Conservation (phyloP, 805 yeast genomes). For the Blastobotrys mokoenaii region DNA sequence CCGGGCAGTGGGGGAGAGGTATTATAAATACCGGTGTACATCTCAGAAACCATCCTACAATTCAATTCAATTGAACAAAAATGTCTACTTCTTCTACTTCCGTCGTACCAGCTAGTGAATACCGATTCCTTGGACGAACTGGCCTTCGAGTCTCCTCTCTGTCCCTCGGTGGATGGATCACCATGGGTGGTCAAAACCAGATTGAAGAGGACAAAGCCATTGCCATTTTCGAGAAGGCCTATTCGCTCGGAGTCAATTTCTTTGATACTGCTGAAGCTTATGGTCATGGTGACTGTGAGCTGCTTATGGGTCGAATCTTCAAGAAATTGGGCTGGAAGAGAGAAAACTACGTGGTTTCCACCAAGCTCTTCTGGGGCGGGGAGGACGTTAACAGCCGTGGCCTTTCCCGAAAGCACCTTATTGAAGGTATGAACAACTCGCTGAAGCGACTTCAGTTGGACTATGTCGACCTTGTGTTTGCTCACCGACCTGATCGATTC, state of each 20-base stretch:
- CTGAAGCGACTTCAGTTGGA: constrained; percentile 25
- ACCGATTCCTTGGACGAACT: constrained; percentile 27
- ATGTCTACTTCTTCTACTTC: too few relatives aligned
- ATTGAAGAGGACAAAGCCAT: constrained; percentile 21
- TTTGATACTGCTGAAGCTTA: constrained; percentile 29
- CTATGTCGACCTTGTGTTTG: constrained; percentile 27
- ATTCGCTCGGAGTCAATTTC: constrained; percentile 27
- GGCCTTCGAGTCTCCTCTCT: constrained; percentile 28
- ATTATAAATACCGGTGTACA: too few relatives aligned
- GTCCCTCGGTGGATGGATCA: constrained; percentile 28
- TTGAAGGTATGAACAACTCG: constrained; percentile 26
- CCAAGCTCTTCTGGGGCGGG: constrained; percentile 27
- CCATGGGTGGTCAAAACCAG: constrained; percentile 21
- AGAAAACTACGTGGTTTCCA: constrained; percentile 25
- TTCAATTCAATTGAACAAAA: background rate
- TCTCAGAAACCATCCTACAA: too few relatives aligned
- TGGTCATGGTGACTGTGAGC: constrained; percentile 24
- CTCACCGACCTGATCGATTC: constrained; percentile 26
- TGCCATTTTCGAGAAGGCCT: constrained; percentile 24
- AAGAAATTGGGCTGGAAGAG: constrained; percentile 26
- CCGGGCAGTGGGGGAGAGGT: too few relatives aligned
- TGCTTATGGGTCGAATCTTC: constrained; percentile 23
- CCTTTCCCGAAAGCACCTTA: constrained; percentile 26
- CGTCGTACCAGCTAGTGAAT: constrained; percentile 15
- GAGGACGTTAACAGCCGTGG: constrained; percentile 23